phyloP scores from a whole-genome alignment of 1,284 basidiomycete genomes.

The Pulveroboletus sp. region DNA sequence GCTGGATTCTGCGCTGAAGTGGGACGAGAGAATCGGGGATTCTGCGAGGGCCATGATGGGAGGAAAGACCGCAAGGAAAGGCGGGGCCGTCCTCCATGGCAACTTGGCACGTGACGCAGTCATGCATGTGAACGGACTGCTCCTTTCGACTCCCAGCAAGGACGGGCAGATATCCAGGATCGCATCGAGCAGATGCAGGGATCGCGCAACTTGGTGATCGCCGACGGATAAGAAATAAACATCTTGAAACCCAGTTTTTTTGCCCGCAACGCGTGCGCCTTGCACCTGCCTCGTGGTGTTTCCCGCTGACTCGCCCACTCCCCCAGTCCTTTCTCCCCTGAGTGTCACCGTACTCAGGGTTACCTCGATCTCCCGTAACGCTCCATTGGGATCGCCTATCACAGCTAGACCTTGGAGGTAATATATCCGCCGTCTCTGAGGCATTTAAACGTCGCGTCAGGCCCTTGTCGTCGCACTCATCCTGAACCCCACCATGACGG shows the following conservation, averaged over 20 bases:
- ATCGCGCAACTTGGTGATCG: not conserved
- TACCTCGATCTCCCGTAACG: conserved; percentile 8
- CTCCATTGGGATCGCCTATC: not conserved
- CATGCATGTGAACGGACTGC: not conserved
- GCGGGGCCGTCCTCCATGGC: not conserved
- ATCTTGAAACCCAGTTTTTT: no score
- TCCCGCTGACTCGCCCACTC: not conserved
- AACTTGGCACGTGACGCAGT: conserved; percentile 10
- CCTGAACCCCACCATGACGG: conserved; percentile 8
- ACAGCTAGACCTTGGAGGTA: not conserved
- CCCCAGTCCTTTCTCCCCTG: not conserved
- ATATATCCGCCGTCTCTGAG: conserved; percentile 1
- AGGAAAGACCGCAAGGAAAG: conserved; percentile 1
- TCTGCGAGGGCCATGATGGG: conserved; percentile 32
- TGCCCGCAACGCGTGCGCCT: conserved; percentile 10
- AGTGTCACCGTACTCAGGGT: conserved; percentile 5
- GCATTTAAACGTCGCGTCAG: conserved; percentile 4
- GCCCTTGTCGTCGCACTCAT: not conserved
- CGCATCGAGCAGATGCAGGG: not conserved
- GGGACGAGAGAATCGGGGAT: conserved; percentile 24
- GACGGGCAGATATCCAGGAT: no score
- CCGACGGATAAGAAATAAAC: not conserved
- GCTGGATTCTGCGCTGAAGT: conserved; percentile 33
- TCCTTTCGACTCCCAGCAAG: no score
- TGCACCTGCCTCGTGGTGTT: conserved; percentile 11